Conservation (phyloP, 2,329 filamentous ascomycete genomes). For the Microdochium paspali region DNA sequence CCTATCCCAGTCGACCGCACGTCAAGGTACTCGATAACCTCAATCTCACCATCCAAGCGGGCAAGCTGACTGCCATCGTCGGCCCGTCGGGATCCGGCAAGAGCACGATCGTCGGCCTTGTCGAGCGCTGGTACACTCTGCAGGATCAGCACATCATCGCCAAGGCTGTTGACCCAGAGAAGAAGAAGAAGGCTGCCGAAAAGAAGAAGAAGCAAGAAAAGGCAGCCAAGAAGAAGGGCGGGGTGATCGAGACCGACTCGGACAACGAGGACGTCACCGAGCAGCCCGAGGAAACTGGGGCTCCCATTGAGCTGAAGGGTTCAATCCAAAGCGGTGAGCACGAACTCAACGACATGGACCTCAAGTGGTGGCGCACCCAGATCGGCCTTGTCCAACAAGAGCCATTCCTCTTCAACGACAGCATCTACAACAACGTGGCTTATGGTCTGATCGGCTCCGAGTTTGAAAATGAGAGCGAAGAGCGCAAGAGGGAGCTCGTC, state of each 20-base stretch:
- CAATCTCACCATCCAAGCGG: slow-evolving; percentile 47
- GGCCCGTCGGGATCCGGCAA: slow-evolving; percentile 67
- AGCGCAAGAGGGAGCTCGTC: slow-evolving; percentile 49
- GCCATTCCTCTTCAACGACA: slow-evolving; percentile 58
- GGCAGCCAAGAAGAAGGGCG: slow-evolving; percentile 15
- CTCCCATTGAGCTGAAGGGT: slow-evolving; percentile 38
- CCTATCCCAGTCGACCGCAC: slow-evolving; percentile 59
- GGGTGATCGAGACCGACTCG: slow-evolving; percentile 17
- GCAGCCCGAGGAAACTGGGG: slow-evolving; percentile 24
- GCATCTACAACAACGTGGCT: slow-evolving; percentile 53
- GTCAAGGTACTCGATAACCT: slow-evolving; percentile 54
- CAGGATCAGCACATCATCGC: slow-evolving; percentile 41
- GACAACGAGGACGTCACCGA: slow-evolving; percentile 11
- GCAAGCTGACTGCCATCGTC: slow-evolving; percentile 65
- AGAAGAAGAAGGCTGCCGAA: slow-evolving; percentile 28
- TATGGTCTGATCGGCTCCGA: slow-evolving; percentile 45
- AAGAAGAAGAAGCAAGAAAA: slow-evolving; percentile 23
- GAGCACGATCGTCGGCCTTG: slow-evolving; percentile 61
- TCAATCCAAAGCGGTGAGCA: slow-evolving; percentile 43
- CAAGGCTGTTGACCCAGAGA: slow-evolving; percentile 37
- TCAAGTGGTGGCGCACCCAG: slow-evolving; percentile 54
- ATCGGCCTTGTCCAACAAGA: slow-evolving; percentile 62
- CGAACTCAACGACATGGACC: slow-evolving; percentile 45
- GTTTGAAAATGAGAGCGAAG: slow-evolving; percentile 42
- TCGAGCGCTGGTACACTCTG: slow-evolving; percentile 65